These are phyloP conservation scores for Aspergillus biplanus DNA, from an alignment of 495 filamentous ascomycete species.

Conservation along the genomic window DNA sequence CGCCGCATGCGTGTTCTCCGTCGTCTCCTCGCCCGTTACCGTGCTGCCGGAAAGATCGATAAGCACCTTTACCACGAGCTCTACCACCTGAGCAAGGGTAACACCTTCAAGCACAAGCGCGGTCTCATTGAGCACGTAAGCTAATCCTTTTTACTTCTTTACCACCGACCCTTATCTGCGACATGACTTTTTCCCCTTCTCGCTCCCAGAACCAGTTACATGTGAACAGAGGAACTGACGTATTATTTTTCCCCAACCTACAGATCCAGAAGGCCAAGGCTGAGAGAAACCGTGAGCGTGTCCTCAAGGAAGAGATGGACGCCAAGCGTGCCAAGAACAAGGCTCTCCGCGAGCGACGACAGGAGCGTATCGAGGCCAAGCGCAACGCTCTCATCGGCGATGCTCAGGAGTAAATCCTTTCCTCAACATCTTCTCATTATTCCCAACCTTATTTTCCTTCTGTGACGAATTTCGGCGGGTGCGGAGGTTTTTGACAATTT, in stretches of 20 bases:
- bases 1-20: conserved; percentile 98
- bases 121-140: conserved; percentile 99
- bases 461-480: conserved; percentile 44
- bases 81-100: conserved; percentile 99
- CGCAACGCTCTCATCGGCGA: conserved; percentile 78
- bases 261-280: conserved; percentile 99
- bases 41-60: conserved; percentile 99
- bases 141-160: conserved; percentile 29
- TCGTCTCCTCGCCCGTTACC: conserved; percentile 98
- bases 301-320: conserved; percentile 99
- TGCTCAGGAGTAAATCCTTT: conserved; percentile 62
- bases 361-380: conserved; percentile 87
- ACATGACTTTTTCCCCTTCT: no score
- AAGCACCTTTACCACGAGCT: conserved; percentile 99
- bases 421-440: neutral
- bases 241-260: conserved; percentile 30
- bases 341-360: conserved; percentile 96
- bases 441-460: conserved; percentile 29
- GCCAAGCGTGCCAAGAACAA: conserved; percentile 99
- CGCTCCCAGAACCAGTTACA: no score
- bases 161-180: no score
- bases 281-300: conserved; percentile 92
- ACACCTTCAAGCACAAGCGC: conserved; percentile 99
- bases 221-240: conserved; percentile 29
- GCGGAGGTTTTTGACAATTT: conserved; percentile 42